Conservation (phyloP, 768 basidiomycete species). For the Boletus eberwhitei region DNA sequence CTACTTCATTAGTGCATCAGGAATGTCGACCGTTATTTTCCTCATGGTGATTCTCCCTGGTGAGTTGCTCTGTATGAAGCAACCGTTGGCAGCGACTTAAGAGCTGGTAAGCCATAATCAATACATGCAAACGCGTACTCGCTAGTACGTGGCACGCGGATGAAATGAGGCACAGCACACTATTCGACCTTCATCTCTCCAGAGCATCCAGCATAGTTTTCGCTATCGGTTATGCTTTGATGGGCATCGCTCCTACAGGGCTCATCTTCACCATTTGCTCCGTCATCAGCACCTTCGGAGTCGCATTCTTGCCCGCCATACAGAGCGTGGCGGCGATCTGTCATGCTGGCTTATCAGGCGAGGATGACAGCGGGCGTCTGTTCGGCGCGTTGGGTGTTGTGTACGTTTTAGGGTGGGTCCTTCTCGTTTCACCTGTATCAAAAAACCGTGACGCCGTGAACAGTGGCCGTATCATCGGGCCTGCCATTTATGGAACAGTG, state of each 20-base stretch:
- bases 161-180: not conserved
- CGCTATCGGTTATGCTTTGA: not conserved
- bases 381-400: slow-evolving; percentile 3
- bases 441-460: not conserved
- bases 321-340: slow-evolving; percentile 1
- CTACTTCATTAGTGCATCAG: slow-evolving; percentile 2
- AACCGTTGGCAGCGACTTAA: not conserved
- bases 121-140: not conserved
- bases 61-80: not conserved
- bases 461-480: not conserved
- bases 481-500: not conserved
- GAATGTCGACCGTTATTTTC: slow-evolving; percentile 1
- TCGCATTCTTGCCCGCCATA: not conserved
- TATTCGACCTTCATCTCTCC: not conserved
- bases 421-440: not conserved
- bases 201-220: not conserved
- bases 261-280: not conserved
- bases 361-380: not conserved
- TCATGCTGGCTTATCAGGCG: not conserved
- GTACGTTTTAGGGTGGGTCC: slow-evolving; percentile 3
- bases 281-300: not conserved
- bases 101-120: not conserved
- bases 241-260: not conserved
- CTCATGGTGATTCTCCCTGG: not conserved
- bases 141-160: not conserved